Percentiles rank a stretch among this genome's conserved stretches.
Evolutionary conservation across 2,329 filamentous ascomycete genomes (phyloP).

Genomic region (Plenodomus lindquistii): DNA sequence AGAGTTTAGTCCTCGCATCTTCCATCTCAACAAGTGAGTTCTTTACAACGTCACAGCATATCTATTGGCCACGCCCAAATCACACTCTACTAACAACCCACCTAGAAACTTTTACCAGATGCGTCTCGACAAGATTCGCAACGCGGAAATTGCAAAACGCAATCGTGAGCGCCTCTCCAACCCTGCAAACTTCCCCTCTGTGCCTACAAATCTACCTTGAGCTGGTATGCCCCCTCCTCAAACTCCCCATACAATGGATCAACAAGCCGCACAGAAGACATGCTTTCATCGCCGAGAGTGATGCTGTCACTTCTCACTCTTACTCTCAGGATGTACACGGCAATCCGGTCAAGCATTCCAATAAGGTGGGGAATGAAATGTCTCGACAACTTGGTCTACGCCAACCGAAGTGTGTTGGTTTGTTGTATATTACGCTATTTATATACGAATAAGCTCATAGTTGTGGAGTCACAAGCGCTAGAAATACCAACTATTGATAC

Average conservation of each 20-base stretch:
- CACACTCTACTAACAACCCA: neutral
- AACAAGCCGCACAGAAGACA: no score
- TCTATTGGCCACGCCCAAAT: neutral
- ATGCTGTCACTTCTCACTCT: no score
- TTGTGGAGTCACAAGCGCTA: no score
- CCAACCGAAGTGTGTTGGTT: neutral
- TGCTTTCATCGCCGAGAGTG: no score
- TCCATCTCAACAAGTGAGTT: conserved; percentile 75
- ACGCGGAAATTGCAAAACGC: conserved; percentile 76
- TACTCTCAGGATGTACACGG: conserved; percentile 1
- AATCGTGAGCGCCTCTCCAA: conserved; percentile 80
- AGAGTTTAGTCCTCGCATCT: conserved; percentile 77
- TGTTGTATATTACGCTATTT: conserved; percentile 1
- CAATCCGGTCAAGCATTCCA: neutral
- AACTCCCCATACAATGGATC: neutral
- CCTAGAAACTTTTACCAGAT: conserved; percentile 82
- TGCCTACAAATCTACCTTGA: conserved; percentile 55
- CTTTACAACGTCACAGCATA: neutral
- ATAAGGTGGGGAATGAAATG: neutral
- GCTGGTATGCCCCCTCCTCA: neutral
- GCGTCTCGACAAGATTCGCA: conserved; percentile 76
- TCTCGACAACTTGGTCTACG: neutral
- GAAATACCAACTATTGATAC: no score
- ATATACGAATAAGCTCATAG: no score
- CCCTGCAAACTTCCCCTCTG: conserved; percentile 80